Evolutionary conservation across 192 early-diverging fungal species (phyloP).

Genomic region (Backusella tuberculispora): DNA sequence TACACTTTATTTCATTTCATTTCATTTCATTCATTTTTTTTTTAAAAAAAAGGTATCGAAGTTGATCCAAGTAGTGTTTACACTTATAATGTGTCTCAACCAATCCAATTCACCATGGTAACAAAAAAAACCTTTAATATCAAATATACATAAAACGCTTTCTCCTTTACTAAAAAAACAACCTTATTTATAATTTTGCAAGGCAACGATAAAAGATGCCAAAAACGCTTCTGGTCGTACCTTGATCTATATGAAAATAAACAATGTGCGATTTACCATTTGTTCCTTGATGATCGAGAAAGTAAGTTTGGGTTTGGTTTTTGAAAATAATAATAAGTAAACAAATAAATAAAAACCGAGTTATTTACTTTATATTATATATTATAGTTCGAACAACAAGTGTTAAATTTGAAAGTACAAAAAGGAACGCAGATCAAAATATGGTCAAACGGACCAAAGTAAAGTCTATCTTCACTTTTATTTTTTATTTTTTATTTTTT

Average conservation of each 20-base stretch:
- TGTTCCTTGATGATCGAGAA: neutral
- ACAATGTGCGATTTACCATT: neutral
- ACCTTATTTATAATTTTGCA: neutral
- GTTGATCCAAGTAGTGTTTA: neutral
- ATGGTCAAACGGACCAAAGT: constrained; percentile 3
- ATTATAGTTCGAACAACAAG: neutral
- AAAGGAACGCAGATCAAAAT: neutral
- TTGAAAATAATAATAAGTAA: neutral
- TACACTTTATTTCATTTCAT: neutral
- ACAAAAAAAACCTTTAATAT: too few species aligned
- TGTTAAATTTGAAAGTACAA: neutral
- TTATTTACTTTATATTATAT: too few species aligned
- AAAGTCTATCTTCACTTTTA: neutral
- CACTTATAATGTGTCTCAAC: neutral
- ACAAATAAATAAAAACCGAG: too few species aligned
- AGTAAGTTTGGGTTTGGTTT: neutral
- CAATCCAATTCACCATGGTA: neutral
- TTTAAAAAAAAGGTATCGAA: neutral
- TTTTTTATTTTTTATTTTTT: too few species aligned
- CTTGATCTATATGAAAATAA: neutral
- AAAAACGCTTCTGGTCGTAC: neutral
- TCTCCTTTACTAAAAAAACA: neutral
- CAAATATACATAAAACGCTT: too few species aligned
- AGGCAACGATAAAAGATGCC: neutral
- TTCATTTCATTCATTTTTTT: neutral